Conservation (phyloP, 371 early-diverging fungal genomes). For the Paraphysoderma sedebokerense region DNA sequence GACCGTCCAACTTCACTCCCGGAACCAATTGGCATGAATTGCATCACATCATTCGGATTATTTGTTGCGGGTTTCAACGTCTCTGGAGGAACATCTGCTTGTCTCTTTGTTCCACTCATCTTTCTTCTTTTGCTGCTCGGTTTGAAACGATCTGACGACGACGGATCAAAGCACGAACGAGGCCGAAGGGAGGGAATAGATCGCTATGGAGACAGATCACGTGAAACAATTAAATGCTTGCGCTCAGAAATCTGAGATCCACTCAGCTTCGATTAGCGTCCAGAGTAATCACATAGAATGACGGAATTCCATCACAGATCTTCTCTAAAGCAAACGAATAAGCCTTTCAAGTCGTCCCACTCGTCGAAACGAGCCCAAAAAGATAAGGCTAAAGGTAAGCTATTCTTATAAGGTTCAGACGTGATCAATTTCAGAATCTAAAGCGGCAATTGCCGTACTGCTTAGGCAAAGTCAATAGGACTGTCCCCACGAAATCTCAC, state of each 20-base stretch:
- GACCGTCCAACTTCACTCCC: conserved; percentile 99
- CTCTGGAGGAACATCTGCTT: neutral
- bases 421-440: neutral
- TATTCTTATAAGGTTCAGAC: neutral
- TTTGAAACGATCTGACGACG: too few relatives aligned
- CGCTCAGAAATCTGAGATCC: too few relatives aligned
- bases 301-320: too few relatives aligned
- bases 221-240: too few relatives aligned
- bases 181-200: too few relatives aligned
- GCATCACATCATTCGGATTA: neutral
- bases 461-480: conserved; percentile 49
- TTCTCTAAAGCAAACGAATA: conserved; percentile 77
- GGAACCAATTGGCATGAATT: conserved; percentile 91
- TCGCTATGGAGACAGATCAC: too few relatives aligned
- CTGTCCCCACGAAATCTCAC: conserved; percentile 29
- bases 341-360: conserved; percentile 77
- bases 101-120: too few relatives aligned
- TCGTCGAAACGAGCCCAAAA: conserved; percentile 59
- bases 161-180: too few relatives aligned
- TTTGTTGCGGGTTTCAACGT: neutral
- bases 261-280: too few relatives aligned
- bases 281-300: too few relatives aligned
- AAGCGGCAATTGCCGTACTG: neutral
- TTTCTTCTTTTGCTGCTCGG: too few relatives aligned
- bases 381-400: conserved; percentile 55